Conservation (phyloP, 495 filamentous ascomycete genomes). For the Hypomontagnella monticulosa region DNA sequence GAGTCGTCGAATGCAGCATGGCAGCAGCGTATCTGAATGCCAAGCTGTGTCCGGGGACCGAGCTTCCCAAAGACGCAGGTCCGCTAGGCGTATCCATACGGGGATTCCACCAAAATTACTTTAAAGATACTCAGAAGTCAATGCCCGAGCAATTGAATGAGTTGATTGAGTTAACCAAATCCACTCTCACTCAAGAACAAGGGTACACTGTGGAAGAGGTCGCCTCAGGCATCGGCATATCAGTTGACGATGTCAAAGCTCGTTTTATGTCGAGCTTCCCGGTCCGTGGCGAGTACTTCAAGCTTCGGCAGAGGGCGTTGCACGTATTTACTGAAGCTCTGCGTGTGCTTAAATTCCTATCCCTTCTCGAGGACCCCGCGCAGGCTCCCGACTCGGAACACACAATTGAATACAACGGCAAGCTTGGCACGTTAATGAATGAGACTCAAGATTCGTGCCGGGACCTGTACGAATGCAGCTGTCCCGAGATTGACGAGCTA, state of each 20-base stretch:
- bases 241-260: conserved; percentile 73
- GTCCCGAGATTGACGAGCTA: conserved; percentile 86
- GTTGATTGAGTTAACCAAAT: conserved; percentile 69
- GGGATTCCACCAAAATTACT: conserved; percentile 85
- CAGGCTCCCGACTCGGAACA: conserved; percentile 50
- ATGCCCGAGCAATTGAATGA: conserved; percentile 73
- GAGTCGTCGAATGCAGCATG: conserved; percentile 93
- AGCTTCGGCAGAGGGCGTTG: conserved; percentile 81
- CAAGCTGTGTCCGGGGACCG: conserved; percentile 64
- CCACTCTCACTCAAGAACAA: conserved; percentile 73
- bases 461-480: conserved; percentile 87
- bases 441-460: conserved; percentile 87
- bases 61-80: conserved; percentile 78
- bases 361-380: conserved; percentile 65
- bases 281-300: conserved; percentile 87
- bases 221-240: conserved; percentile 73
- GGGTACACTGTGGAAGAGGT: conserved; percentile 93
- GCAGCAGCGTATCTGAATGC: conserved; percentile 75
- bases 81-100: conserved; percentile 85
- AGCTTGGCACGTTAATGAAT: conserved; percentile 87
- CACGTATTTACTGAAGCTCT: conserved; percentile 93
- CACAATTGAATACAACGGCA: conserved; percentile 68
- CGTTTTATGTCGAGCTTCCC: conserved; percentile 86
- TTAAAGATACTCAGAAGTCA: conserved; percentile 60
- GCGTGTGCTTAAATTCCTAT: conserved; percentile 84